A percentile compares a stretch with the other conserved stretches of the same genome.
Conservation (phyloP, 1,284 basidiomycete species). For the Flammula alnicola region DNA sequence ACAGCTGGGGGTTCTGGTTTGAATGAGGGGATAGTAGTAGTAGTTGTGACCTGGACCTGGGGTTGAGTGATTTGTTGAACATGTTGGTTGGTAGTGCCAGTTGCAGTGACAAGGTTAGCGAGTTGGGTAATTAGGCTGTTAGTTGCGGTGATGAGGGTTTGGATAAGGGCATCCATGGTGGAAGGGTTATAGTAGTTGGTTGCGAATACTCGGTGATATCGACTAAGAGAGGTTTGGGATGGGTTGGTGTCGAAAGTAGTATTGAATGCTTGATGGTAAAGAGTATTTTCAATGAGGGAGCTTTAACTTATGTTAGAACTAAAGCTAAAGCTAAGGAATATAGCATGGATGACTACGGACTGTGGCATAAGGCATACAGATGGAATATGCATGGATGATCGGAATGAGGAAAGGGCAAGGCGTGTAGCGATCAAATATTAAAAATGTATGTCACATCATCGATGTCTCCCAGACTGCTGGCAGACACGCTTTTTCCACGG, state of each 20-base stretch:
- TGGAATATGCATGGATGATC: no score
- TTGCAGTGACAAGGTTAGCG: neutral
- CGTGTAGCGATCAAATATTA: no score
- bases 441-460: no score
- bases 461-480: no score
- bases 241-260: neutral
- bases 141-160: neutral
- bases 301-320: conserved; percentile 6
- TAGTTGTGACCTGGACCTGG: neutral
- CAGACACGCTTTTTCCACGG: no score
- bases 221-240: no score
- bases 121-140: neutral
- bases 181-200: neutral
- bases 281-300: neutral
- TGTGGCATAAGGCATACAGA: no score
- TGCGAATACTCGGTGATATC: conserved; percentile 1
- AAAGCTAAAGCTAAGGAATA: neutral
- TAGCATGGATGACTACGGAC: no score
- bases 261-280: neutral
- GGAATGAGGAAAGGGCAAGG: no score
- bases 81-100: neutral
- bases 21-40: neutral
- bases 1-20: neutral
- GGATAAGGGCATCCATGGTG: neutral
- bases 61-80: neutral